These are phyloP conservation scores for Lactarius quietus DNA, from an alignment of 768 basidiomycete species.

Conservation along the genomic window DNA sequence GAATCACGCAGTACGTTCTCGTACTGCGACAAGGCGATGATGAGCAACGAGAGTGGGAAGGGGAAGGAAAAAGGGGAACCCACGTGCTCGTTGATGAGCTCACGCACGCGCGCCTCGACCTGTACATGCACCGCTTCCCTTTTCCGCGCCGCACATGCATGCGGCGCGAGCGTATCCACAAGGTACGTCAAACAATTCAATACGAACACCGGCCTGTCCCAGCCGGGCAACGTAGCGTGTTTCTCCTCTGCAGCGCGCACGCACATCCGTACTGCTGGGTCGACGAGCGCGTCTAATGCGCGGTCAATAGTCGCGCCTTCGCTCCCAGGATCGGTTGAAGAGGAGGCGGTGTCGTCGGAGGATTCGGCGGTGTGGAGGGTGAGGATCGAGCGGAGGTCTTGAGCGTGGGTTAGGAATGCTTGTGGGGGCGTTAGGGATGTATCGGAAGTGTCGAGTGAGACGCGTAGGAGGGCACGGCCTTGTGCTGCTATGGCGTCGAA, in stretches of 20 bases:
- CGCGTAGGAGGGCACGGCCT: slow-evolving; percentile 58
- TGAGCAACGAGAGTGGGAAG: too few relatives aligned
- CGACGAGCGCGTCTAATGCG: slow-evolving; percentile 79
- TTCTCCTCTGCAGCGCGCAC: slow-evolving; percentile 63
- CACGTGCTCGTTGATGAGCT: too few relatives aligned
- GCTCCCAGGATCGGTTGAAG: too few relatives aligned
- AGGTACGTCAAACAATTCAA: slow-evolving; percentile 85
- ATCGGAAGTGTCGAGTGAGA: slow-evolving; percentile 64
- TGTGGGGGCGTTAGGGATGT: slow-evolving; percentile 69
- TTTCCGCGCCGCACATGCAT: slow-evolving; percentile 65
- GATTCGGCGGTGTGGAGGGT: slow-evolving; percentile 51
- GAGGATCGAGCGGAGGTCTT: slow-evolving; percentile 78
- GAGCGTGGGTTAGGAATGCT: slow-evolving; percentile 74
- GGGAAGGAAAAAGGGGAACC: too few relatives aligned
- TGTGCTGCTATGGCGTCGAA: slow-evolving; percentile 85
- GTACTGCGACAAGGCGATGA: slow-evolving; percentile 40
- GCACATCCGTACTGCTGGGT: slow-evolving; percentile 80
- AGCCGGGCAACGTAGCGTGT: slow-evolving; percentile 35
- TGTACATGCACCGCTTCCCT: too few relatives aligned
- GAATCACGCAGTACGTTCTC: slow-evolving; percentile 51
- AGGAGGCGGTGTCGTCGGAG: too few relatives aligned
- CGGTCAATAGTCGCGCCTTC: slow-evolving; percentile 49
- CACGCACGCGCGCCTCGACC: too few relatives aligned
- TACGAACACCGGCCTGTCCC: slow-evolving; percentile 83
- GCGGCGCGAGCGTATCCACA: slow-evolving; percentile 66